Evolutionary conservation across 2,329 filamentous ascomycete genomes (phyloP).

Genomic region (Annulohypoxylon truncatum): DNA sequence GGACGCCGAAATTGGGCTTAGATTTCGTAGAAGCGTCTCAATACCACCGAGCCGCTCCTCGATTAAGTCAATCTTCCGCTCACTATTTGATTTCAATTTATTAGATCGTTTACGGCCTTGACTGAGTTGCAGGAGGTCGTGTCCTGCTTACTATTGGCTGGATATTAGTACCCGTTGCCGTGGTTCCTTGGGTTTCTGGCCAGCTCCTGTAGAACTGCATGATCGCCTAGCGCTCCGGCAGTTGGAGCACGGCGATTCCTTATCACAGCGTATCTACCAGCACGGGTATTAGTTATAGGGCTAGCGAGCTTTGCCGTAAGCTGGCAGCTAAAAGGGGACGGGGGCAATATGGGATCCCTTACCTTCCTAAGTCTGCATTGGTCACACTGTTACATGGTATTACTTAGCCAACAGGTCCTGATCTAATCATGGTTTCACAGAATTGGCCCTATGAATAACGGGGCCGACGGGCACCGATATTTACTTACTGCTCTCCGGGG

Average conservation of each 20-base stretch:
- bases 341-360: conserved; percentile 27
- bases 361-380: conserved; percentile 56
- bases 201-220: conserved; percentile 66
- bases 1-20: conserved; percentile 38
- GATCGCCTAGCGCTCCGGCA: conserved; percentile 64
- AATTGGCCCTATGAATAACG: conserved; percentile 48
- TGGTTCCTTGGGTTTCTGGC: conserved; percentile 65
- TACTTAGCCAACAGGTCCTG: conserved; percentile 29
- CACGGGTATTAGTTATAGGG: conserved; percentile 5
- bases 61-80: conserved; percentile 62
- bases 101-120: conserved; percentile 5
- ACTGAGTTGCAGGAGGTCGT: not conserved
- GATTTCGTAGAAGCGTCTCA: conserved; percentile 52
- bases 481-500: conserved; percentile 56
- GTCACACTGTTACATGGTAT: conserved; percentile 50
- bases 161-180: conserved; percentile 69
- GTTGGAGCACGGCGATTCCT: conserved; percentile 68
- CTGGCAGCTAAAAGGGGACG: conserved; percentile 4
- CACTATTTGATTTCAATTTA: conserved; percentile 50
- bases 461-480: conserved; percentile 50
- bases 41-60: conserved; percentile 55
- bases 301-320: not conserved
- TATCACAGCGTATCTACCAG: conserved; percentile 67
- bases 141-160: conserved; percentile 65
- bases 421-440: conserved; percentile 49